Base-by-base conservation (phyloP, 768 basidiomycete species). In the Candolleomyces efflorescens region DNA sequence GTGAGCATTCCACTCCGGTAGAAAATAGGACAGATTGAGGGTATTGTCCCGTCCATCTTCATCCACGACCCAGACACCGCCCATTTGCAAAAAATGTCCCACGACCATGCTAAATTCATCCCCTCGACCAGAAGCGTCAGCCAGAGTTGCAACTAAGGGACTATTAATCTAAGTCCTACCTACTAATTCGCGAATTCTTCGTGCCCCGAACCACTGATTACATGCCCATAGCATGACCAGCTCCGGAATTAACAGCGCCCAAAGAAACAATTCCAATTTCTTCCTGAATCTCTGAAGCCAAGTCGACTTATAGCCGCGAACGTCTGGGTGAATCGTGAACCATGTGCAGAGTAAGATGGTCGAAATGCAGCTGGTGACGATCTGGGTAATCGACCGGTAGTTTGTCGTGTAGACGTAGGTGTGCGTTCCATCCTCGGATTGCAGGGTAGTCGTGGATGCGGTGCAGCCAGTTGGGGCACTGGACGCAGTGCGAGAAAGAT, bases 51-150 rank as follows among this genome's bases (percentile, higher is more conserved):
- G 27, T 27, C 27, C 60, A 7, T 56, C 6, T 26, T 41, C 15
- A 54, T 27, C 11, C 27, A 36, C 22, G 58, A 56, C 55, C n/a
- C n/a, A n/a, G 54, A 71, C 69, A 1, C 70, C 71, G 7, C 70
- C 68, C 70, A 70, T 73, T 18, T 51, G 54, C 3, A 64, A 57
- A 46, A 70, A 71, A 45, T 63, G 68, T 1, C 62, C 68, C 47
- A 69, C 68, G 2, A 62, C 49, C 39, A 54, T 47, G 6, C n/a
- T 27, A 17, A 12, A 11, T 7, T 13, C 23, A 38, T 12, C 37
- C 5, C 17, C 23, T 26, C 1, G 36, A 36, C n/a, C 54, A 45
- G 26, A 24, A 52, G 13, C 51, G 15, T 4, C 37, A 50, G 17
- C 37, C 4, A 9, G 27, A 27, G 3, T 27, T 4, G 27, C 27